These are phyloP conservation scores for Cymbidium sinense DNA, from an alignment of 106 monocot genomes.

Conservation along the genomic window DNA sequence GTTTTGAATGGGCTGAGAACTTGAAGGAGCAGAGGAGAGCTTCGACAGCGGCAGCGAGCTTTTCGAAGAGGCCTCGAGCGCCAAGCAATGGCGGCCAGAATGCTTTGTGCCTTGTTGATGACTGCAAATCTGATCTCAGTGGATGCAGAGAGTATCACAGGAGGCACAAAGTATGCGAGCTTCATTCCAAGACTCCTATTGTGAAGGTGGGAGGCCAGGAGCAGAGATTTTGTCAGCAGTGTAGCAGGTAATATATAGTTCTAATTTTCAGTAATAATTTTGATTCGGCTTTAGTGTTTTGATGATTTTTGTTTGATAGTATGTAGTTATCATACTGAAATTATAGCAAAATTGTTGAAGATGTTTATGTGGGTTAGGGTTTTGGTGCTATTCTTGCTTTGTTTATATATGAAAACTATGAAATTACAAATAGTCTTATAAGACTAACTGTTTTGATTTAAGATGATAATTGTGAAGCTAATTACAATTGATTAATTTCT, in stretches of 20 bases:
- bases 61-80: conserved; percentile 24
- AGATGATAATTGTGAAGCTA: too few relatives aligned
- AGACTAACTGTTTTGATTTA: too few relatives aligned
- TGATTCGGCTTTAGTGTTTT: too few relatives aligned
- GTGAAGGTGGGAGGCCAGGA: conserved; percentile 37
- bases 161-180: conserved; percentile 22
- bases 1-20: conserved; percentile 14
- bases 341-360: too few relatives aligned
- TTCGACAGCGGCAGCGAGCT: background rate
- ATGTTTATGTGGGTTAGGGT: too few relatives aligned
- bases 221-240: conserved; percentile 61
- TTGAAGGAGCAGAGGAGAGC: conserved; percentile 21
- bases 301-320: too few relatives aligned
- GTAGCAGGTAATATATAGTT: conserved; percentile 61
- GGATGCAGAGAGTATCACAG: conserved; percentile 11
- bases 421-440: too few relatives aligned
- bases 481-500: too few relatives aligned
- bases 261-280: too few relatives aligned
- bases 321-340: too few relatives aligned
- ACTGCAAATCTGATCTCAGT: conserved; percentile 46
- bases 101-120: conserved; percentile 38
- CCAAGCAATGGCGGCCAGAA: conserved; percentile 15
- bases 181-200: conserved; percentile 16
- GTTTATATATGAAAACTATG: too few relatives aligned
- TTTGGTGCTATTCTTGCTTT: too few relatives aligned